Evolutionary conservation across 1,139 yeast species (phyloP).

Genomic region (Yamadazyma oceani): DNA sequence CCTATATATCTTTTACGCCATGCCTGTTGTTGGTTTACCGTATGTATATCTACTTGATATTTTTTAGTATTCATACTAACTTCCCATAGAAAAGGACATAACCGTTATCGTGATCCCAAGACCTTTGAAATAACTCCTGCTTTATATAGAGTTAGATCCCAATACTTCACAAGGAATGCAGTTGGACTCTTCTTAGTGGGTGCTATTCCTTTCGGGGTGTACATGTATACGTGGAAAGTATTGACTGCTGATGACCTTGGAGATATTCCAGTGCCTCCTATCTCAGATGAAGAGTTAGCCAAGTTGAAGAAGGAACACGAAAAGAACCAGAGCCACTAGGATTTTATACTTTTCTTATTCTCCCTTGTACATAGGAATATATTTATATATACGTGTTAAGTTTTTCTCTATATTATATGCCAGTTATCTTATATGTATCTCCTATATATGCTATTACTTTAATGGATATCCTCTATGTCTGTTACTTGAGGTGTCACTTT

Average conservation of each 20-base stretch:
- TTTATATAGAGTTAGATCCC: slow-evolving; percentile 82
- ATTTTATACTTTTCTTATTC: neutral
- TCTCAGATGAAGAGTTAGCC: slow-evolving; percentile 73
- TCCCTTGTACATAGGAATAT: neutral
- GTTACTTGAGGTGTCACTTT: neutral
- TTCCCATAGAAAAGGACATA: slow-evolving; percentile 26
- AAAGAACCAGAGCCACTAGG: slow-evolving; percentile 26
- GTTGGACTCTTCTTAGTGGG: slow-evolving; percentile 57
- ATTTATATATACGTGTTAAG: neutral
- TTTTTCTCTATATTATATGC: neutral
- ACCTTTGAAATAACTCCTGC: slow-evolving; percentile 94
- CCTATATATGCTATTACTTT: slow-evolving; percentile 6
- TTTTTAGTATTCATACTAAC: slow-evolving; percentile 6
- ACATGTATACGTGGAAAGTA: slow-evolving; percentile 62
- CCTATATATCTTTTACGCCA: slow-evolving; percentile 12
- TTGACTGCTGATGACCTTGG: slow-evolving; percentile 80
- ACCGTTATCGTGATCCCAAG: slow-evolving; percentile 65
- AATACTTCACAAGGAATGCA: slow-evolving; percentile 78
- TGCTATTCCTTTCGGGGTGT: slow-evolving; percentile 67
- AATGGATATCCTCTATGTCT: slow-evolving; percentile 13
- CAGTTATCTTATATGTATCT: slow-evolving; percentile 14
- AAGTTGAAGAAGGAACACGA: slow-evolving; percentile 71
- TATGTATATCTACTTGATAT: slow-evolving; percentile 20
- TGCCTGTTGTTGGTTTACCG: slow-evolving; percentile 43
- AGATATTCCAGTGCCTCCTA: slow-evolving; percentile 92